Evolutionary conservation across 2,329 filamentous ascomycete species (phyloP), one percentile per base, ranked within the genome.

Genomic region (Paracorniculantispora psalliotae): DNA sequence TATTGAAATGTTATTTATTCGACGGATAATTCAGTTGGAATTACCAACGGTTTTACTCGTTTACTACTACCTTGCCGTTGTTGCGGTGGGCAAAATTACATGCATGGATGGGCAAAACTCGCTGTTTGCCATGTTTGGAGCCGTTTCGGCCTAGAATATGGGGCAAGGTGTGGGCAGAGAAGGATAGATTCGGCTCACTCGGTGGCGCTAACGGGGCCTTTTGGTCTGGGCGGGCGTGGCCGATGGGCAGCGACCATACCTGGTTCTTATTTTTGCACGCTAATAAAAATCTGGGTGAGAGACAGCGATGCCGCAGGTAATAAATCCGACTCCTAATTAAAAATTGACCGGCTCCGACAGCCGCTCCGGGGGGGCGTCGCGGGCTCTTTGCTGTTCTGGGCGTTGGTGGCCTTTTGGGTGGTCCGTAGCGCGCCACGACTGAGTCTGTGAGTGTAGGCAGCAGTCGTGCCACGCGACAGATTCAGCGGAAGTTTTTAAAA

Each of bases 101-200:
- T 6, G 37, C 35, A 39, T 4, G 35, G 12, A 19, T 25, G 19
- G 25, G 48, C 33, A 6, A 10, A 2, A 2, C 17, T 19, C 4
- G 51, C 13, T 33, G 30, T 33, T 37, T 10, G 17, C 30, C 30
- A 15, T 19, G 10, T 15, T 30, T 28, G 12, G 26, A 15, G 28
- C n/a, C 50, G 12, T 21, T 15, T 6, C 35, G 35, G 49, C 23
- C 33, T 41, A 52, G 37, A 13, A 12, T 33, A 17, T 7, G 44
- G 44, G 10, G 23, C 8, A 43, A n/a, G n/a, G 54, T 26, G 35
- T 21, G 54, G 53, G 25, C 15, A 57, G 46, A 49, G 54, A 57
- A 57, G 54, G 54, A 57, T 57, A 57, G 54, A 57, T 57, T 57
- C 54, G 54, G 54, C 54, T 57, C 54, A 57, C 35, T 43, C 54